phyloP scores from a whole-genome alignment of 305 asterid genomes.

The Caryopteris hybrid region DNA sequence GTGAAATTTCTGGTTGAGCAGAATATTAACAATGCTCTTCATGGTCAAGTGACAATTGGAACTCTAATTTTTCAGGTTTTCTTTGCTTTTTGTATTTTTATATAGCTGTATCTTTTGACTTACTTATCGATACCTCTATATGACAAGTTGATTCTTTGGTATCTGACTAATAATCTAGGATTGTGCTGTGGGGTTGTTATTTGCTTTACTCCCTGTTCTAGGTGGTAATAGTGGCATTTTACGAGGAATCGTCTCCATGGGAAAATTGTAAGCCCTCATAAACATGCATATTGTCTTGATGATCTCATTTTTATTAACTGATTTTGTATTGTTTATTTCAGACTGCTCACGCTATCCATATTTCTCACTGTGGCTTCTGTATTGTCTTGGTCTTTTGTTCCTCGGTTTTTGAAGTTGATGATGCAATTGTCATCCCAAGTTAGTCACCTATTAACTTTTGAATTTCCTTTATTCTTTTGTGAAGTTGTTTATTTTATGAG shows the following conservation, averaged over 20 bases:
- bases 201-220: constrained; percentile 91
- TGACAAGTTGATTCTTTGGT: constrained; percentile 1
- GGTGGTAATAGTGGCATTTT: constrained; percentile 89
- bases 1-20: constrained; percentile 86
- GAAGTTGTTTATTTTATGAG: neutral
- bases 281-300: constrained; percentile 6
- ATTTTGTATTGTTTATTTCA: constrained; percentile 32
- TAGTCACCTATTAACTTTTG: constrained; percentile 29
- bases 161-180: constrained; percentile 48
- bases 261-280: constrained; percentile 61
- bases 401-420: constrained; percentile 87
- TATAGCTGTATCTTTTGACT: constrained; percentile 10
- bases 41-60: constrained; percentile 97
- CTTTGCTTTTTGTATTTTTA: constrained; percentile 6
- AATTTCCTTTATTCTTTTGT: neutral
- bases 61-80: constrained; percentile 91
- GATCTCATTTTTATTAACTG: constrained; percentile 11
- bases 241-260: constrained; percentile 87
- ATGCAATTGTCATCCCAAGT: constrained; percentile 83
- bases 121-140: constrained; percentile 4
- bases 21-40: constrained; percentile 65
- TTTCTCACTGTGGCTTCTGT: constrained; percentile 70
- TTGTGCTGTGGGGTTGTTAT: constrained; percentile 94
- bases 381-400: constrained; percentile 82
- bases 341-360: constrained; percentile 68